Evolutionary conservation across 2,329 filamentous ascomycete genomes (phyloP), one percentile per base, ranked within the genome.

Genomic region (Ophiocordyceps sinensis): DNA sequence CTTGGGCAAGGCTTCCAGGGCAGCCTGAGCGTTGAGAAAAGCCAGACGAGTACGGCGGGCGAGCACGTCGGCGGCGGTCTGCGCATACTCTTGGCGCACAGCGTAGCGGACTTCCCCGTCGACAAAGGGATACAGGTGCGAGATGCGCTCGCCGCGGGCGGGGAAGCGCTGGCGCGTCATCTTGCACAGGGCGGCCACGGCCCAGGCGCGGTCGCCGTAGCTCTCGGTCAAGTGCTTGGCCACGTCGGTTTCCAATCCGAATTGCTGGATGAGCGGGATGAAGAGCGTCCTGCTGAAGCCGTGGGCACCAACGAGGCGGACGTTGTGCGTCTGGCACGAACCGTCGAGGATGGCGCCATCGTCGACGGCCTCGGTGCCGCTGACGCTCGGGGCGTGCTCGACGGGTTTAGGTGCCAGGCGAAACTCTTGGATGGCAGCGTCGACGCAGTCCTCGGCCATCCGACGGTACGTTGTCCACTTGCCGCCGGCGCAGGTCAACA

Each of bases 381-480:
- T 80, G 50, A 88, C 73, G 43, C 77, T 72, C 5, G 79, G 78
- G 12, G 77, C 72, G 48, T 77, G 66, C n/a, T 61, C 50, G 29
- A 81, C 62, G 14, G 77, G 65, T 38, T 65, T 66, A 5, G 80
- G 63, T 39, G 65, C 60, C 26, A 88, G 69, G 31, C 65, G 56
- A 57, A 85, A 87, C 39, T 72, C 66, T 45, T 70, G 66, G 61
- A 88, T 71, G 26, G 84, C 84, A 53, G 85, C 79, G 54, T 89
- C 83, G 45, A 91, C 84, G 38, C 82, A 82, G 52, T 89, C 83
- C 59, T 91, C 82, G 40, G 85, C 81, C 85, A 91, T 91, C 57
- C 88, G 82, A 41, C 84, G 81, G 64, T 89, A 91, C 10, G 84
- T 91, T 6, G 84, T 91, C 84, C 84, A 89, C 64, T 89, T 91